A percentile compares a stretch with the other conserved stretches of the same genome.
phyloP scores from a whole-genome alignment of 2,329 filamentous ascomycete genomes.

The Trichoderma breve region DNA sequence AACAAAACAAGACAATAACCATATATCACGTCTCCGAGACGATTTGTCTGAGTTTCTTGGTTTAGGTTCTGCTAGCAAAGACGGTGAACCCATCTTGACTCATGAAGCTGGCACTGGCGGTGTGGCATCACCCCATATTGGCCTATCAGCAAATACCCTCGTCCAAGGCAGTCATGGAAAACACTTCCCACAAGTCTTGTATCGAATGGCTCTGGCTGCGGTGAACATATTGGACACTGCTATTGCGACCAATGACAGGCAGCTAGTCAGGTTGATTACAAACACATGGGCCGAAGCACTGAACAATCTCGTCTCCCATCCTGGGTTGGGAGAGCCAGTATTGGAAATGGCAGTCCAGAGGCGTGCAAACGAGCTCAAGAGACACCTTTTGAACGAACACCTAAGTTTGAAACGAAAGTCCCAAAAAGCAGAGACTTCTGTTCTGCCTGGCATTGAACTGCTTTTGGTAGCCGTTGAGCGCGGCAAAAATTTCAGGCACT shows the following conservation, averaged over 20 bases:
- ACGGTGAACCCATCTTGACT: not conserved
- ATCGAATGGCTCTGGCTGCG: not conserved
- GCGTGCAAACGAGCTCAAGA: not conserved
- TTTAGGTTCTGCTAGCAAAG: not conserved
- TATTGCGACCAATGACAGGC: not conserved
- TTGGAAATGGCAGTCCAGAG: not conserved
- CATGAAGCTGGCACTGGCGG: not conserved
- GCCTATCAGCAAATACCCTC: not conserved
- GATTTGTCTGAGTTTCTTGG: not conserved
- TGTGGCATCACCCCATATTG: not conserved
- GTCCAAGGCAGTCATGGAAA: not conserved
- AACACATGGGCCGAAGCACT: not conserved
- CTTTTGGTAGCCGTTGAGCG: not conserved
- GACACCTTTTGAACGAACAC: not conserved
- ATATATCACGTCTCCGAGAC: not conserved
- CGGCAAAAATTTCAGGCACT: not conserved
- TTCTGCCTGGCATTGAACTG: not conserved
- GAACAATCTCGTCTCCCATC: not conserved
- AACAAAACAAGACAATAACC: not conserved
- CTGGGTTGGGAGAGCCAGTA: not conserved
- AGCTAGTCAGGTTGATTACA: not conserved
- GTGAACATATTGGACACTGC: conserved; percentile 1
- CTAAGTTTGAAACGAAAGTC: not conserved
- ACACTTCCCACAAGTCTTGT: not conserved
- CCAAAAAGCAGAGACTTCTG: not conserved